Base-by-base conservation (phyloP, 257 asterid species). In the Jacaranda mimosifolia region DNA sequence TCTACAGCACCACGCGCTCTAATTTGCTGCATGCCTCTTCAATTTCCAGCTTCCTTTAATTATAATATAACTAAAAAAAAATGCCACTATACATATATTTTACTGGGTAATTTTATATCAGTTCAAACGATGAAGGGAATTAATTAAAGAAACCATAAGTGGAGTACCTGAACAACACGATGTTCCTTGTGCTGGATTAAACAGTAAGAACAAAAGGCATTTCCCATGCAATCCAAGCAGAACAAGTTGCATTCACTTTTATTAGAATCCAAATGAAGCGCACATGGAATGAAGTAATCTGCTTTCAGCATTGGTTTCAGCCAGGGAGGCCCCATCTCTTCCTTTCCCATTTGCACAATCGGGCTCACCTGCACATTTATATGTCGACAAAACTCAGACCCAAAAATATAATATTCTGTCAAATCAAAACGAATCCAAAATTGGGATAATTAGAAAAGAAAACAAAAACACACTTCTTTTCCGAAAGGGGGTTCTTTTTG, bases 161-260 rank as follows among this genome's bases (percentile, higher is more conserved):
- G 32, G 32, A 26, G 32, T 26, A 26, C 32, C 91, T 88, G 96
- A 75, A 91, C 59, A 56, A 88, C 70, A 0, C 85, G 92, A 69
- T 91, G 97, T 71, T 80, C 83, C 57, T 79, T 85, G 85, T 91
- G 97, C 58, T 81, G 81, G 70, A 58, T 18, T 42, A 80, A 77
- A 19, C 97, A 91, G 77, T 69, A 87, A 32, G 94, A 87, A 73
- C 97, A 91, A 7, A 91, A 79, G 77, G 93, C 86, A 83, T 70
- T 63, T 14, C 87, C 90, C 83, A 83, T 84, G 84, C 97, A 91
- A n/a, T 91, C 96, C 86, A 91, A 84, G 67, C 97, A 91, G 79
- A 90, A 88, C 85, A 88, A 39, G 14, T 90, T 91, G 82, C 89
- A 87, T 67, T 91, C 97, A 46, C 85, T 89, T 68, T 88, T 91